Percentiles rank a stretch among this genome's conserved stretches.
Conservation (phyloP, 1,139 yeast species). For the Wickerhamiella infanticola region DNA sequence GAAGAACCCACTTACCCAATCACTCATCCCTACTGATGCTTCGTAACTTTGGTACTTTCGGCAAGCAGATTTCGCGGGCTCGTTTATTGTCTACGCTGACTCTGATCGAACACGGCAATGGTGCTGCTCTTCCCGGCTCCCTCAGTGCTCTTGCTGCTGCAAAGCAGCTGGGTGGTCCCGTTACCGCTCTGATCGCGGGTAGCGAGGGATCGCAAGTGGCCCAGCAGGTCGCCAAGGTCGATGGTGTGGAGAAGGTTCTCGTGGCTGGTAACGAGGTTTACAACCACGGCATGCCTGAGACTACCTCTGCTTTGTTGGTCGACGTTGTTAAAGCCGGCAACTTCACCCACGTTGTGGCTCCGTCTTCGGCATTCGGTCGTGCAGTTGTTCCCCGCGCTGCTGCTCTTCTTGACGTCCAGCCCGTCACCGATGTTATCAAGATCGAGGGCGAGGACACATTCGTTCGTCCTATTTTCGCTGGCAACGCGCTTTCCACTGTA, state of each 20-base stretch:
- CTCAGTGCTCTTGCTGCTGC: slow-evolving; percentile 33
- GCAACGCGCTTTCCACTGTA: slow-evolving; percentile 80
- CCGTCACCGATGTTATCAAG: slow-evolving; percentile 63
- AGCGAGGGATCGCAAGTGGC: slow-evolving; percentile 24
- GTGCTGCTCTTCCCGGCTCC: slow-evolving; percentile 48
- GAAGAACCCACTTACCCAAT: not conserved
- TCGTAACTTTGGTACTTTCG: not conserved
- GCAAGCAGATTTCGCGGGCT: not conserved
- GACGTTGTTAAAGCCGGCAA: slow-evolving; percentile 27
- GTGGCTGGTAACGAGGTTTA: slow-evolving; percentile 25
- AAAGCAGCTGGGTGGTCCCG: slow-evolving; percentile 22
- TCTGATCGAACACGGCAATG: slow-evolving; percentile 46
- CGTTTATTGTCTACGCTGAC: slow-evolving; percentile 50
- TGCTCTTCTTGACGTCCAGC: slow-evolving; percentile 75
- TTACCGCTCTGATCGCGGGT: slow-evolving; percentile 30
- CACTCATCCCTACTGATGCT: not conserved
- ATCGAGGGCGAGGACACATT: slow-evolving; percentile 57
- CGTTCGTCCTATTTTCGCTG: slow-evolving; percentile 90
- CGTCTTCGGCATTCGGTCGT: slow-evolving; percentile 80
- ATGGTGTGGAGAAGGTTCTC: slow-evolving; percentile 27
- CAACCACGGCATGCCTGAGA: slow-evolving; percentile 28
- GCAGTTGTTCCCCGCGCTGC: slow-evolving; percentile 75
- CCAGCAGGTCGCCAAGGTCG: slow-evolving; percentile 21
- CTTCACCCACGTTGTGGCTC: slow-evolving; percentile 58
- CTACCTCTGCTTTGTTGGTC: slow-evolving; percentile 27